Base-by-base conservation (phyloP, 139 green algal species). In the Tetratostichococcus sp. region DNA sequence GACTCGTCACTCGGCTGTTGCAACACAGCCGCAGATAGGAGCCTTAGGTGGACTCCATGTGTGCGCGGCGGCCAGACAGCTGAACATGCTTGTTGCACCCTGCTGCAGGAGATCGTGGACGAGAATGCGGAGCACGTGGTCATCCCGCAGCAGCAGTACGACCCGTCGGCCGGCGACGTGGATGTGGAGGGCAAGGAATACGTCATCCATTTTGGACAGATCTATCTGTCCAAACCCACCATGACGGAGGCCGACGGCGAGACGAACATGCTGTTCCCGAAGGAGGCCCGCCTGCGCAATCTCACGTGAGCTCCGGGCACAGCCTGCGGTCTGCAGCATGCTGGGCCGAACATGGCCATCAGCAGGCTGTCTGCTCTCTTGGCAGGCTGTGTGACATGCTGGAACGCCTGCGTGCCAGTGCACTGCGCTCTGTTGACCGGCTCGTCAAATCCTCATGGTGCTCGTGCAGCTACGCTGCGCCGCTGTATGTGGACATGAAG, bases 231-330 rank as follows among this genome's bases (percentile, higher is more conserved):
- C 59, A 95, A 94, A 79, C 96, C 96, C 1, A 91, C 92, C 35
- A 92, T 97, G 75, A 96, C 91, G 0, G 96, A 99, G 82, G 72
- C 84, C 1, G 96, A 99, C 75, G 95, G 94, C 19, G 90, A 98
- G 73, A 95, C 91, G 31, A 76, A 72, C 1, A 87, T 89, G 17
- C 79, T 99, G 25, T 98, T 98, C 75, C 96, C 96, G 25, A 96
- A 96, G 70, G 95, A 98, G 77, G 95, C 96, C 0, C 84, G 96
- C 21, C 86, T 99, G 39, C 84, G 96, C 33, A 98, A 97, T 86
- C 85, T 99, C 25, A 99, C 96, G 81, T 93, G 79, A 86, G 81
- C n/a, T 68, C 8, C n/a, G n/a, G 22, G 21, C n/a, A n/a, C n/a
- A n/a, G n/a, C n/a, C n/a, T n/a, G n/a, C n/a, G n/a, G n/a, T n/a